A percentile compares a stretch with the other conserved stretches of the same genome.
Conservation (phyloP, 805 yeast genomes). For the Brettanomyces naardenensis region DNA sequence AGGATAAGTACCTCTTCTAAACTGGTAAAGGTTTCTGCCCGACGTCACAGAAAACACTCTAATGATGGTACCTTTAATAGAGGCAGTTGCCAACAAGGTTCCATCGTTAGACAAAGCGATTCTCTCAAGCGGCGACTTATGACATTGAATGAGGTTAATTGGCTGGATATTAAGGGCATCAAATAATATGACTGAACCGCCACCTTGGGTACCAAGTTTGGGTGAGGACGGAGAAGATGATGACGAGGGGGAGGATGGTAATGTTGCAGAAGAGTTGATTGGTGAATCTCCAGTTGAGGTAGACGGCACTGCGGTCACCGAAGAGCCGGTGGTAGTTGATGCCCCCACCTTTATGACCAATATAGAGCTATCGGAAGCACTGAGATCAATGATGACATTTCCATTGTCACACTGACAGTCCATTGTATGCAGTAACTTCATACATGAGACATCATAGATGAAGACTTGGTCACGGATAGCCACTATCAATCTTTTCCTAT, state of each 20-base stretch:
- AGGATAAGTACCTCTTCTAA: conserved; percentile 80
- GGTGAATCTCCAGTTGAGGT: background rate
- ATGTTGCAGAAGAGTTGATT: background rate
- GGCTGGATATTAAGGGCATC: conserved; percentile 73
- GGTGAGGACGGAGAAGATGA: background rate
- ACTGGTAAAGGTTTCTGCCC: conserved; percentile 59
- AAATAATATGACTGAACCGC: conserved; percentile 72
- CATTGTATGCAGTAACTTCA: conserved; percentile 68
- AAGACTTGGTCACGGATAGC: conserved; percentile 74
- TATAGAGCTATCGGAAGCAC: conserved; percentile 39
- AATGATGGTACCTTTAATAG: conserved; percentile 83
- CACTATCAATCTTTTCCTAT: conserved; percentile 74
- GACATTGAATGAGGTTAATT: conserved; percentile 77
- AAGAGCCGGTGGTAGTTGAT: background rate
- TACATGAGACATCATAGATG: conserved; percentile 85
- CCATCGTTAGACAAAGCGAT: conserved; percentile 71
- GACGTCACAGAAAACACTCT: conserved; percentile 67
- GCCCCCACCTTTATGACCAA: conserved; percentile 45
- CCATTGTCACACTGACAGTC: conserved; percentile 41
- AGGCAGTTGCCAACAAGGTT: conserved; percentile 76
- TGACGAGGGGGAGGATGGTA: background rate
- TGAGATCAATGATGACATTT: conserved; percentile 19
- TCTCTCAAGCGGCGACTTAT: conserved; percentile 66
- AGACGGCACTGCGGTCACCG: background rate
- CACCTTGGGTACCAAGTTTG: background rate